Conservation (phyloP, 306 rosid species). For the Mucuna pruriens region DNA sequence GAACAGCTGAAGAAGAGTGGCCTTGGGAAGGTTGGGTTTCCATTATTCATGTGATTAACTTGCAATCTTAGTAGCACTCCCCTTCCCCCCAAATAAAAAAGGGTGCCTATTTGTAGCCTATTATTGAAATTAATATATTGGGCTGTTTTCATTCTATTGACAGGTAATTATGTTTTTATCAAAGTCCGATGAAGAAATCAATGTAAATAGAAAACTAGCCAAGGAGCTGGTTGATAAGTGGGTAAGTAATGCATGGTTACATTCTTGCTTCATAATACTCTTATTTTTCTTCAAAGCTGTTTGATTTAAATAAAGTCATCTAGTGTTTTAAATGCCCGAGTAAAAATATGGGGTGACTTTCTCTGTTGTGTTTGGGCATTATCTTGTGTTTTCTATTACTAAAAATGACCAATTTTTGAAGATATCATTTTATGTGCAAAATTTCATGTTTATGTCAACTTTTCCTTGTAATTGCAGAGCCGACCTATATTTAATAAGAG, state of each 20-base stretch:
- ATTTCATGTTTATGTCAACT: neutral
- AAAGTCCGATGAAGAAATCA: constrained; percentile 91
- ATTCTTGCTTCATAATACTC: neutral
- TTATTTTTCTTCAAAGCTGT: neutral
- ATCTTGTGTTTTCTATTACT: neutral
- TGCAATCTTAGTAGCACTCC: neutral
- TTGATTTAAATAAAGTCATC: neutral
- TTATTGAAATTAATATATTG: constrained; percentile 18
- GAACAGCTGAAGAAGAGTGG: constrained; percentile 97
- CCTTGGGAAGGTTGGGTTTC: constrained; percentile 80
- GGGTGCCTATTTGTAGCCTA: neutral
- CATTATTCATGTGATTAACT: neutral
- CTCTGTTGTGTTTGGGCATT: neutral
- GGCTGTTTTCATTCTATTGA: constrained; percentile 30
- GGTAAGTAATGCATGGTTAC: constrained; percentile 55
- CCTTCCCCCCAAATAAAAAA: neutral
- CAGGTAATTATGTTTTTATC: constrained; percentile 96
- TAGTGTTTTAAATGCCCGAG: neutral
- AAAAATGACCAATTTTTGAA: neutral
- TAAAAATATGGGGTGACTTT: neutral
- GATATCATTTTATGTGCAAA: neutral
- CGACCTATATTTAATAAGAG: constrained; percentile 94
- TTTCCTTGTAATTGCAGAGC: constrained; percentile 65
- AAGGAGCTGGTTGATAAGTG: constrained; percentile 96
- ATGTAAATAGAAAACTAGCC: constrained; percentile 80